Base-by-base conservation (phyloP, 2,329 filamentous ascomycete species). In the Zymoseptoria tritici region DNA sequence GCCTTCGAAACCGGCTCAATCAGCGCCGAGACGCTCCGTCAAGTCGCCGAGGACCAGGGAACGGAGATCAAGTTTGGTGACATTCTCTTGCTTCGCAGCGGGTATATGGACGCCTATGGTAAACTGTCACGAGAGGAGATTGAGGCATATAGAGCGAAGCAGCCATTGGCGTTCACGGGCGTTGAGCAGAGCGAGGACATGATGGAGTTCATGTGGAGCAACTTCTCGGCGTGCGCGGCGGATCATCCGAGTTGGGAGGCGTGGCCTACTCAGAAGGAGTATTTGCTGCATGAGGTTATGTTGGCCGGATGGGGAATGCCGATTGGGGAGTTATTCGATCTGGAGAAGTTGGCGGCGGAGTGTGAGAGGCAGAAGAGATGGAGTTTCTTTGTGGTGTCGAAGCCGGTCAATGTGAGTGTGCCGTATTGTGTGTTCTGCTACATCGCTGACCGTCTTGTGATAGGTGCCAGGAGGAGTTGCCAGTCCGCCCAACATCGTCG, bases 31-130 rank as follows among this genome's bases (percentile, higher is more conserved):
- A 75, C 79, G 16, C 67, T 83, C 1, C 71, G 77, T 56, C 72
- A 73, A 4, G 78, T 79, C 51, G 76, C 79, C 0, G 67, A 70
- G 20, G 72, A 75, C 3, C 79, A 83, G 66, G 78, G 77, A 8
- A 80, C 79, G 0, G 73, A 79, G 62, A 71, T 82, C 29, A 90
- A 74, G n/a, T 79, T 81, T 57, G 81, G 81, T 9, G 81, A 83
- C 62, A 77, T 83, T 36, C 70, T 83, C 2, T 73, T 83, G 63
- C 73, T 82, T 24, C 77, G 81, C 6, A 77, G 71, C 5, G 79
- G 81, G 9, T 83, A 78, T 66, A 77, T 78, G 63, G 69, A 69
- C 29, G 69, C 75, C 1, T 76, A 76, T 57, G 68, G 73, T 3
- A 63, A 67, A n/a, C 75, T 78, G 21, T 70, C 74, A 1, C 63